Evolutionary conservation across 139 green algal genomes (phyloP), one percentile per base, ranked within the genome.

Genomic region (Chlorella sp.): DNA sequence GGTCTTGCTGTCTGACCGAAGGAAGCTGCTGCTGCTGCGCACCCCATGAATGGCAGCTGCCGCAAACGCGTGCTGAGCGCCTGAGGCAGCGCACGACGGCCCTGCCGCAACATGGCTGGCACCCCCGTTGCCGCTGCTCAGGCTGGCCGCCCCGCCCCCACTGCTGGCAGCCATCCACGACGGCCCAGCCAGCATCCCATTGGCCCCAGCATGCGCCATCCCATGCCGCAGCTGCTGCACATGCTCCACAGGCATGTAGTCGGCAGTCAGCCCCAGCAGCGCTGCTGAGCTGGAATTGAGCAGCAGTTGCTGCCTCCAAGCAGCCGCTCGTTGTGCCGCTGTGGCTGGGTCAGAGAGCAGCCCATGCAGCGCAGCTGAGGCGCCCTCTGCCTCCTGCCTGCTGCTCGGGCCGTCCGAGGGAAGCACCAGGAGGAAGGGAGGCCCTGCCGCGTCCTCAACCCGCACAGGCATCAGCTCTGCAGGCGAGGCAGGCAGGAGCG

Each of bases 401-500:
- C 57, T 91, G 34, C 92, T 86, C 32, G 94, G 93, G 53, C 91
- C 91, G 84, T 96, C 93, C 12, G 93, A 95, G 26, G 93, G 94
- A 30, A 96, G 91, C 28, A 96, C 92, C 85, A 96, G 79, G 83
- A 96, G 88, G 89, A 92, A 95, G 15, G 92, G 81, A 26, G 86
- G 87, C 71, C 94, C 93, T 1, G 34, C 64, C 22, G 87, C 76
- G 28, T 80, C 87, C 24, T 18, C 30, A 0, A 32, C 30, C 18
- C 87, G 61, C 75, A 78, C 87, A 0, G 87, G 87, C 77, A 90
- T 48, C 34, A 73, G 36, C 24, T 48, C 87, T 90, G 87, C 87
- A 89, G 0, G 32, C 30, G 32, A 78, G 39, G 24, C 39, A 61
- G 19, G 18, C 2, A 57, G 7, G 37, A 19, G 36, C 4, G n/a